These are phyloP conservation scores for Curvularia lunata DNA, from an alignment of 2,329 filamentous ascomycete species.

Conservation along the genomic window DNA sequence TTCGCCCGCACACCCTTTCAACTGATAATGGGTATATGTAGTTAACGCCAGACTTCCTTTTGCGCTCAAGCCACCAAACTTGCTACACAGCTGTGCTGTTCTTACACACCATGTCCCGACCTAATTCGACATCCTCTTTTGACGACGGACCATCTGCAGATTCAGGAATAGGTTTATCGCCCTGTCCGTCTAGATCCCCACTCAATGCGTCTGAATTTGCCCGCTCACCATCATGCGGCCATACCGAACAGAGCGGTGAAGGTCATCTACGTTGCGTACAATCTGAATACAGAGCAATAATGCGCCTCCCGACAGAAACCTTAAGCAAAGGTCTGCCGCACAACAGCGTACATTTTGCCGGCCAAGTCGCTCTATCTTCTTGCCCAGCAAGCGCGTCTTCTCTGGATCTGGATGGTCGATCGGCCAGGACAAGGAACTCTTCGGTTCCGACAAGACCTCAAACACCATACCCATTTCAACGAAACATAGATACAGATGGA, in stretches of 20 bases:
- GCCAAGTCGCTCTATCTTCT: not conserved
- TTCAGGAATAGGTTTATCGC: conserved; percentile 8
- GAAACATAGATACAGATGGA: not conserved
- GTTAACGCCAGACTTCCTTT: not conserved
- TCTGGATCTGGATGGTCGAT: not conserved
- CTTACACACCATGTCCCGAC: not conserved
- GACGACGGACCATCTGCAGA: conserved; percentile 1
- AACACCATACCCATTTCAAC: not conserved
- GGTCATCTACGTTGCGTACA: not conserved
- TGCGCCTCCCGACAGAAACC: not conserved
- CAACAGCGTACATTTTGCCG: not conserved
- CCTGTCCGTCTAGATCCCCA: not conserved
- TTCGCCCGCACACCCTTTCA: not conserved
- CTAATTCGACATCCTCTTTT: not conserved
- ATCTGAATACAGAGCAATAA: not conserved
- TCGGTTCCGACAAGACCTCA: not conserved
- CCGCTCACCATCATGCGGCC: not conserved
- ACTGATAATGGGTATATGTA: not conserved
- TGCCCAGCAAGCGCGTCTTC: not conserved
- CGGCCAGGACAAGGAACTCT: not conserved
- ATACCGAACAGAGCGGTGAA: not conserved
- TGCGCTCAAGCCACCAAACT: not conserved
- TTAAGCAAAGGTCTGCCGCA: not conserved
- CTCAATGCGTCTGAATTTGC: not conserved
- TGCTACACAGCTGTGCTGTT: not conserved